Evolutionary conservation across 2,329 filamentous ascomycete species (phyloP), one percentile per base, ranked within the genome.

Genomic region (Pochonia chlamydosporia): DNA sequence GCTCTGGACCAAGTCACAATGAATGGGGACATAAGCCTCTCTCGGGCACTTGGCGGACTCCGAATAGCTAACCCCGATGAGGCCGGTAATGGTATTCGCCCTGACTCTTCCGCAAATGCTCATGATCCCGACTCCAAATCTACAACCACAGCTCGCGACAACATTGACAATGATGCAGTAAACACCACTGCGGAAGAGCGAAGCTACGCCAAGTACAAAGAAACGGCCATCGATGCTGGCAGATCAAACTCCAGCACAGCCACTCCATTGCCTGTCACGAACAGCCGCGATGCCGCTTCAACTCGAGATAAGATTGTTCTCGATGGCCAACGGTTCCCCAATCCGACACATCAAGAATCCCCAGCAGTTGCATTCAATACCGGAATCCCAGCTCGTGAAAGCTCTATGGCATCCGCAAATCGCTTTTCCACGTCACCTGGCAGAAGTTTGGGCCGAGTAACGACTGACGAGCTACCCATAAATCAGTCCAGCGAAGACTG

Each of bases 1-100:
- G 41, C 50, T 51, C 55, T 59, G 53, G 48, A 55, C 54, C 53
- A 53, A 55, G 50, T 35, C 60, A 76, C 64, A 67, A 96, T 96
- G 90, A 89, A 90, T 72, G 89, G 88, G 69, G 90, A 96, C 74
- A 73, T 96, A 65, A 95, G 88, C 70, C 82, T 97, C 56, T 93
- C 90, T 63, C 87, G 91, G 72, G 89, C 89, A 62, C 79, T 97
- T 62, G 93, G 93, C 62, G 92, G 92, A 61, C 76, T 99, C 68
- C 89, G 92, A 66, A 97, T 99, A 67, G 92, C 93, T 60, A 99
- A 97, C 68, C 92, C 92, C 47, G 91, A 96, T 71, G 83, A 93
- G 70, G 77, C 80, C 54, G 66, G 61, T 62, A 66, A 69, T 21
- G 43, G 25, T 36, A 13, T 42, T 36, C 40, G 40, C n/a, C 23